Percentiles rank a stretch among this genome's conserved stretches.
Conservation (phyloP, 306 rosid species). For the Cicer yamashitae region DNA sequence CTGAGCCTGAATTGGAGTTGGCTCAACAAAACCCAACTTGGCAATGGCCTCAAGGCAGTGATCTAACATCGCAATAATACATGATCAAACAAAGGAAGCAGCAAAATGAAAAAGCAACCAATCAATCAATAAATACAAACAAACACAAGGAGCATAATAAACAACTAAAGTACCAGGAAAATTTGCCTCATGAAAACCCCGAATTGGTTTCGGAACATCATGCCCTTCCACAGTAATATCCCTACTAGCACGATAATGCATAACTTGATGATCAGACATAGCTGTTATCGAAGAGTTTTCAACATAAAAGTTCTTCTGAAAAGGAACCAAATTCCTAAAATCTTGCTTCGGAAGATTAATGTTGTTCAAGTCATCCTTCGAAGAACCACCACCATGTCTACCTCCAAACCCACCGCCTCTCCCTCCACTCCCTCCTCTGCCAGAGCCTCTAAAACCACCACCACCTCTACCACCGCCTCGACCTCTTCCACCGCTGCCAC, state of each 20-base stretch:
- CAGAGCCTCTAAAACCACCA: slow-evolving; percentile 48
- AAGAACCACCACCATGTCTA: slow-evolving; percentile 68
- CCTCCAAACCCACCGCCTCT: slow-evolving; percentile 55
- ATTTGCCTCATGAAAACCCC: slow-evolving; percentile 72
- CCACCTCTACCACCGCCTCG: slow-evolving; percentile 40
- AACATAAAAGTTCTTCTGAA: slow-evolving; percentile 80
- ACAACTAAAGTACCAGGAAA: slow-evolving; percentile 71
- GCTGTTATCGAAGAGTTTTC: slow-evolving; percentile 68
- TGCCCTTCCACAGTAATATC: slow-evolving; percentile 86
- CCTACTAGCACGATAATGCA: slow-evolving; percentile 62
- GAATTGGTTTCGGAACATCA: slow-evolving; percentile 83
- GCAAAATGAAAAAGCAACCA: slow-evolving; percentile 4
- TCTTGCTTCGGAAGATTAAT: slow-evolving; percentile 78
- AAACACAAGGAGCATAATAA: slow-evolving; percentile 11
- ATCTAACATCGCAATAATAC: slow-evolving; percentile 52
- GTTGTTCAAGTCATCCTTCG: slow-evolving; percentile 78
- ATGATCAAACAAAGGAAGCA: slow-evolving; percentile 31
- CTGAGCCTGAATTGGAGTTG: slow-evolving; percentile 96
- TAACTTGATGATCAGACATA: slow-evolving; percentile 76
- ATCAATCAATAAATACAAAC: slow-evolving; percentile 37
- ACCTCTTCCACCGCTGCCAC: slow-evolving; percentile 47
- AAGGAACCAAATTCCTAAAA: slow-evolving; percentile 81
- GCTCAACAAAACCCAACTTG: slow-evolving; percentile 92
- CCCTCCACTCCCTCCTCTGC: slow-evolving; percentile 50
- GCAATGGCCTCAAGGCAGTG: slow-evolving; percentile 86